Base-by-base conservation (phyloP, 2,329 filamentous ascomycete genomes). In the Aquanectria penicillioides region DNA sequence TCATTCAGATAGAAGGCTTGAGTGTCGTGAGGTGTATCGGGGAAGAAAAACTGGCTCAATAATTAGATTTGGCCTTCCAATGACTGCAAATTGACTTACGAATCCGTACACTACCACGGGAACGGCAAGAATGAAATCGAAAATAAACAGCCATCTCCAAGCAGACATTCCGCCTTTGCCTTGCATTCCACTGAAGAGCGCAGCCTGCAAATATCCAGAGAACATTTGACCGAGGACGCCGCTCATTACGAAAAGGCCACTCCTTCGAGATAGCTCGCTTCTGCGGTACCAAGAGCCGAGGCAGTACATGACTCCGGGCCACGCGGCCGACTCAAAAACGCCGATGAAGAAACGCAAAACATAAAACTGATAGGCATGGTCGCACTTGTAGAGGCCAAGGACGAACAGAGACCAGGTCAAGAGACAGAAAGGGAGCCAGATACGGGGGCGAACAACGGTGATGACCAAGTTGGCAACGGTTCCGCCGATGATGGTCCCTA, bases 261-360 rank as follows among this genome's bases (percentile, higher is more conserved):
- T 84, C 3, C 86, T 80, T 47, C 84, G 84, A 0, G 82, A 81
- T 36, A 87, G 79, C 64, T 88, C 86, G 11, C 80, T 79, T 44
- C 79, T 82, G 59, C 83, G 82, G 66, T 88, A 88, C 85, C 85
- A 88, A 1, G 78, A 84, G 0, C 82, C 84, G 6, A 88, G 76
- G 18, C 84, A 78, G 40, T 82, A 79, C 40, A 84, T 73, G 37
- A 86, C 79, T 22, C 84, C 85, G 0, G 85, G 84, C 40, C 81
- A 83, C 41, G 85, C 85, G 0, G 82, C 81, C 7, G 80, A 80
- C 68, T 86, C 85, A 34, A 85, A 80, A 0, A 85, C 68, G 40
- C 85, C 85, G 25, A 86, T 78, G 37, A 85, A 76, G 55, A 86
- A 81, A 6, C 86, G 78, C 0, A 87, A 73, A 3, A 78, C 78